Conservation (phyloP, 2,329 filamentous ascomycete genomes). For the Fusarium praegraminearum region DNA sequence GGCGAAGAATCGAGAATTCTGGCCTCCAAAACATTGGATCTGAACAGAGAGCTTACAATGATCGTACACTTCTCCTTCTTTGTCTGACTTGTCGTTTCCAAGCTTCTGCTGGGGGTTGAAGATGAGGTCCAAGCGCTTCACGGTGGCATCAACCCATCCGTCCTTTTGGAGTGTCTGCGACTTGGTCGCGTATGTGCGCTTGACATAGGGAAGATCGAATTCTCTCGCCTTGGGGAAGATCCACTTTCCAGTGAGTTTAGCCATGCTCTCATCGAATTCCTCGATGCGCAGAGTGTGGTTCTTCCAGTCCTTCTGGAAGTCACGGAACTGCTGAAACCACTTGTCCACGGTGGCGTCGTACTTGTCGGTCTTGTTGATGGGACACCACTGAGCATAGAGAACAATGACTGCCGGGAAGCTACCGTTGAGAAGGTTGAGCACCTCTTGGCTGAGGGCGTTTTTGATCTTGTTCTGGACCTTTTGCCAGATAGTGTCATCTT, state of each 20-base stretch:
- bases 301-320: slow-evolving; percentile 49
- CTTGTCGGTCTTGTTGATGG: slow-evolving; percentile 52
- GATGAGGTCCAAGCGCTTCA: slow-evolving; percentile 36
- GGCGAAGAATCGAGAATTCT: slow-evolving; percentile 55
- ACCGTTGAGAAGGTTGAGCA: slow-evolving; percentile 52
- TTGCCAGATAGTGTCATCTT: slow-evolving; percentile 42
- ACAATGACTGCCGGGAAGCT: slow-evolving; percentile 57
- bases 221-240: slow-evolving; percentile 60
- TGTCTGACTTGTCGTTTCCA: slow-evolving; percentile 9
- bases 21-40: slow-evolving; percentile 60
- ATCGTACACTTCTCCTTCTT: slow-evolving; percentile 44
- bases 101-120: slow-evolving; percentile 32
- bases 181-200: slow-evolving; percentile 59
- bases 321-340: slow-evolving; percentile 58
- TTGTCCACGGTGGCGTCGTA: slow-evolving; percentile 51
- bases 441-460: slow-evolving; percentile 52
- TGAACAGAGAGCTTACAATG: slow-evolving; percentile 60
- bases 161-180: slow-evolving; percentile 56
- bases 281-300: slow-evolving; percentile 41
- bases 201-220: slow-evolving; percentile 62
- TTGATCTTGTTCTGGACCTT: slow-evolving; percentile 52
- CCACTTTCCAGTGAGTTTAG: slow-evolving; percentile 59
- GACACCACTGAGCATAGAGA: slow-evolving; percentile 63
- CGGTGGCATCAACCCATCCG: slow-evolving; percentile 52
- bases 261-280: slow-evolving; percentile 58